Evolutionary conservation across 225 moss, liverwort and hornwort species (phyloP).

Genomic region (Thuidium tamariscinum): DNA sequence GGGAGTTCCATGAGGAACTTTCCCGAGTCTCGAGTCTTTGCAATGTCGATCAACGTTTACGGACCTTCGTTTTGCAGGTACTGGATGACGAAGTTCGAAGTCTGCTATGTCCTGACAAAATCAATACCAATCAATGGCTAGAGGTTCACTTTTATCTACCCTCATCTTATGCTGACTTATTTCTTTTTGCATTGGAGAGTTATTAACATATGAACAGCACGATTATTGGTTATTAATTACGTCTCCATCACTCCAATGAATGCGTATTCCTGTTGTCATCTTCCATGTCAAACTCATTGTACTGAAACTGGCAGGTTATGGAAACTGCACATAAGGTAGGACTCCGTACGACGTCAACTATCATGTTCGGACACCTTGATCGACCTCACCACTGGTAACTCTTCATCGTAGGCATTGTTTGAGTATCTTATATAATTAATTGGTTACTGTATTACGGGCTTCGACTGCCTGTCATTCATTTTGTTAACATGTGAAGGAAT

Average conservation of each 20-base stretch:
- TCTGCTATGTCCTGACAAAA: constrained; percentile 81
- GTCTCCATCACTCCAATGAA: background rate
- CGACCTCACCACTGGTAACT: constrained; percentile 67
- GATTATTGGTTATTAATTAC: background rate
- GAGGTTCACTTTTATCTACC: constrained; percentile 42
- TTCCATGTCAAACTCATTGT: background rate
- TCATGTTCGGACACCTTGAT: constrained; percentile 94
- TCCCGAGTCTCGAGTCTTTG: background rate
- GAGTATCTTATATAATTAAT: background rate
- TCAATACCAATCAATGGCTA: constrained; percentile 76
- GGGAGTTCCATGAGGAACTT: background rate
- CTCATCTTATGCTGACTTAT: background rate
- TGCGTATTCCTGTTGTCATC: background rate
- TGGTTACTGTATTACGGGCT: background rate
- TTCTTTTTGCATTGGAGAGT: background rate
- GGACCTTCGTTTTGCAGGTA: constrained; percentile 28
- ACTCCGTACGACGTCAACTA: constrained; percentile 71
- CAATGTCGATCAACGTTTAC: background rate
- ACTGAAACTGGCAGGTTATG: constrained; percentile 46
- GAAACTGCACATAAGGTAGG: constrained; percentile 74
- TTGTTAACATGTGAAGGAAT: background rate
- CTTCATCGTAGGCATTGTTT: background rate
- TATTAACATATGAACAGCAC: background rate
- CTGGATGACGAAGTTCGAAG: constrained; percentile 74
- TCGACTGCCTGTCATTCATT: background rate